Evolutionary conservation across 805 yeast species (phyloP).

Genomic region (Danielozyma ontarioensis): DNA sequence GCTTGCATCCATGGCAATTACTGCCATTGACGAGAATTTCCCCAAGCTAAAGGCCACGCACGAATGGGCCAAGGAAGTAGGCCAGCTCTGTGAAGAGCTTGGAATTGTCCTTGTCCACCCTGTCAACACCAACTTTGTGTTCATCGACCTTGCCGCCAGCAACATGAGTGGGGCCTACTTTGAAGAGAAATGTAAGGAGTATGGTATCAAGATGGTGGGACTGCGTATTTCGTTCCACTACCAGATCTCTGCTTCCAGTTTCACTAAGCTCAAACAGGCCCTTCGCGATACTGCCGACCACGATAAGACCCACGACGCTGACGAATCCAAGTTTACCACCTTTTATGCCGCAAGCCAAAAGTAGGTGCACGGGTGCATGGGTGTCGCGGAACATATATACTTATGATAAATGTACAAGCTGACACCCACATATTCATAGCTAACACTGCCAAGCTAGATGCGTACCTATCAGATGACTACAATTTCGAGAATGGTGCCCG

Average conservation of each 20-base stretch:
- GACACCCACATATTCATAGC: background rate
- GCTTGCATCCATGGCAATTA: constrained; percentile 35
- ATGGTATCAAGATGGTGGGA: constrained; percentile 10
- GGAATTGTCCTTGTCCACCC: constrained; percentile 32
- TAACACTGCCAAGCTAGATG: background rate
- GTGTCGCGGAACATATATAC: background rate
- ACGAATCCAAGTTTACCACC: background rate
- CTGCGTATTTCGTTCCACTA: constrained; percentile 29
- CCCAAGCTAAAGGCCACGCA: constrained; percentile 28
- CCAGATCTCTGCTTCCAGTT: constrained; percentile 27
- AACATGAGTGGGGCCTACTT: constrained; percentile 24
- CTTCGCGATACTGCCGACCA: constrained; percentile 10
- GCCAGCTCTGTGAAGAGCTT: constrained; percentile 20
- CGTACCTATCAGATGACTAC: constrained; percentile 10
- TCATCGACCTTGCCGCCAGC: constrained; percentile 28
- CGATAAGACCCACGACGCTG: constrained; percentile 5
- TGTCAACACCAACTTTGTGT: constrained; percentile 38
- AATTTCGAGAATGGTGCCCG: constrained; percentile 12
- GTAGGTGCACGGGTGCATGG: background rate
- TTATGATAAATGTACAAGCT: background rate
- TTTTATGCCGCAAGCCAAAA: background rate
- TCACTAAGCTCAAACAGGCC: constrained; percentile 19
- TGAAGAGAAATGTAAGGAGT: constrained; percentile 13
- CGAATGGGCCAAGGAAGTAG: constrained; percentile 30
- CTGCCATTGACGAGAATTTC: constrained; percentile 37